Evolutionary conservation across 2,329 filamentous ascomycete genomes (phyloP), one percentile per base, ranked within the genome.

Genomic region (Fusarium bulbicola): DNA sequence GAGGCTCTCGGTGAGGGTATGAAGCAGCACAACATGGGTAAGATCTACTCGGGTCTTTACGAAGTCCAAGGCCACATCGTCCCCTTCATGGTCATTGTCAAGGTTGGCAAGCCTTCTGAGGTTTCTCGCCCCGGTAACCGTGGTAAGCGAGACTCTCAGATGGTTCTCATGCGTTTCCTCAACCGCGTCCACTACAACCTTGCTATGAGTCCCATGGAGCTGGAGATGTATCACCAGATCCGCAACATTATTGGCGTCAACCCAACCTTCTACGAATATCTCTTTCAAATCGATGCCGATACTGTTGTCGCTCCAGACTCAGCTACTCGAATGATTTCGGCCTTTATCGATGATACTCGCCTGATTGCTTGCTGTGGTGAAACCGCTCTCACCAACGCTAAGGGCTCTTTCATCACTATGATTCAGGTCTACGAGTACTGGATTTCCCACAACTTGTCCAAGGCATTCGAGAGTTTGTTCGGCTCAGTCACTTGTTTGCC

Each of bases 351-450:
- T 78, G 96, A 99, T 81, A 97, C 95, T 32, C 92, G 94, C 63
- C 87, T 98, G n/a, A 95, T 98, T 79, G 96, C 93, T 62, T 90
- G 96, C 54, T 99, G 96, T 79, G 96, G 96, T 84, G 96, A 99
- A 84, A 99, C 96, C 1, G 93, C 93, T 21, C 87, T 99, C 53
- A 95, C 92, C 72, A 99, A 99, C 80, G 93, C 95, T 68, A 98
- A 98, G 82, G 89, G 92, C 12, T 98, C 95, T 2, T 94, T 97
- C 79, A 91, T 97, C 75, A 99, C 96, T 58, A 98, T 98, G 95
- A 99, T 99, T 81, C 96, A 99, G 84, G 95, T 99, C 39, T 99
- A 98, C 87, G 95, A 99, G 84, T 99, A 99, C 88, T 99, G 95
- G 86, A 99, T 99, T 79, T 98, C 95, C 58, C 95, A 99, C 87